Conservation (phyloP, 495 filamentous ascomycete genomes). For the Aspergillus cavernicola region DNA sequence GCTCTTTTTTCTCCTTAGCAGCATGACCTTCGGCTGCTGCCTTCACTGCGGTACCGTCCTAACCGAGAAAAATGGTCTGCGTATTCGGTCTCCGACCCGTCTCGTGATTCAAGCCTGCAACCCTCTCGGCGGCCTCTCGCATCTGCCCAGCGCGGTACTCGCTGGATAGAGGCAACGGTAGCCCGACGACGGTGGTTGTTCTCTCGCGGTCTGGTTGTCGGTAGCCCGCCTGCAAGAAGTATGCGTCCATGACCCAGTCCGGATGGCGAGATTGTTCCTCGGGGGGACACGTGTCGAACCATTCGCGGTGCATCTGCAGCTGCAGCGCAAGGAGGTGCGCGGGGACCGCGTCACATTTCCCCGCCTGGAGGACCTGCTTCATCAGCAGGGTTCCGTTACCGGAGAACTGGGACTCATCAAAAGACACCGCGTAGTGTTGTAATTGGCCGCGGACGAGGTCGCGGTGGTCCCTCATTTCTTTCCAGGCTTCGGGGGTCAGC, state of each 20-base stretch:
- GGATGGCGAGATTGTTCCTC: neutral
- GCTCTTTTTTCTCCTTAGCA: constrained; percentile 1
- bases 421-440: constrained; percentile 7
- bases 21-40: neutral
- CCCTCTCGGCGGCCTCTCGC: neutral
- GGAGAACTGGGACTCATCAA: neutral
- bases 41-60: constrained; percentile 1
- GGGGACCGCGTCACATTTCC: constrained; percentile 8
- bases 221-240: neutral
- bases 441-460: constrained; percentile 9
- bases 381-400: constrained; percentile 3
- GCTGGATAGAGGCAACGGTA: neutral
- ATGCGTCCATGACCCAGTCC: constrained; percentile 1
- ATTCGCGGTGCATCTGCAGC: constrained; percentile 7
- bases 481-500: neutral
- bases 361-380: constrained; percentile 5
- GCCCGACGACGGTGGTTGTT: constrained; percentile 1
- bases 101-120: constrained; percentile 1
- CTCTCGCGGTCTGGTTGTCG: constrained; percentile 2
- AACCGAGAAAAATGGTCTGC: constrained; percentile 6
- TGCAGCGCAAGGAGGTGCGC: neutral
- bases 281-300: neutral
- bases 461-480: neutral
- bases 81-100: neutral
- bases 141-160: neutral